phyloP scores from a whole-genome alignment of 345 rosid species.

The Salix koriyanagi region DNA sequence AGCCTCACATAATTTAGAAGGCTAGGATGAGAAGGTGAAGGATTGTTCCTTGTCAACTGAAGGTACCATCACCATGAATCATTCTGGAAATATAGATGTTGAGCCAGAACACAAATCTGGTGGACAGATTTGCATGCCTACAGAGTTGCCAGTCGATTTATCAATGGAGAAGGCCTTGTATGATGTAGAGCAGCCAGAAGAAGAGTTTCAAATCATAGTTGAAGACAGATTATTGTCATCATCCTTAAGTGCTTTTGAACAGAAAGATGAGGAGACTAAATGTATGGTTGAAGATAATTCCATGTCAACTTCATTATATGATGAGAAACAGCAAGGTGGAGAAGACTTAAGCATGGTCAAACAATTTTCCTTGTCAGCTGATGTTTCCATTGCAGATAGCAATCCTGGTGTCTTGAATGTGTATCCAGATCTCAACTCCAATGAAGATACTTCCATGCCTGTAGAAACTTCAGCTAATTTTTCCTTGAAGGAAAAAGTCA shows the following conservation, averaged over 20 bases:
- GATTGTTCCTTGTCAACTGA: constrained; percentile 20
- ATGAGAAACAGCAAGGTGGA: constrained; percentile 26
- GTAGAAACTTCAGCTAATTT: constrained; percentile 22
- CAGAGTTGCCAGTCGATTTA: background rate
- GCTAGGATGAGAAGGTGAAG: constrained; percentile 30
- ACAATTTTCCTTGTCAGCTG: constrained; percentile 18
- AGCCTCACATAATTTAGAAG: constrained; percentile 28
- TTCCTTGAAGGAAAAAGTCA: constrained; percentile 10
- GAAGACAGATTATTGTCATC: background rate
- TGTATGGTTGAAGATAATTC: constrained; percentile 8
- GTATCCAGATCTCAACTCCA: constrained; percentile 18
- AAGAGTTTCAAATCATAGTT: background rate
- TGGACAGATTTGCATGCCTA: constrained; percentile 9
- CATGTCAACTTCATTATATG: background rate
- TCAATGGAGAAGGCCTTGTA: background rate
- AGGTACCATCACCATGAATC: background rate
- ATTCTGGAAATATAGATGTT: background rate
- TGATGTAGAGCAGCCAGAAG: constrained; percentile 5
- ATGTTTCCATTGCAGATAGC: constrained; percentile 13
- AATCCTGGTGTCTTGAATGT: constrained; percentile 15
- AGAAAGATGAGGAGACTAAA: constrained; percentile 5
- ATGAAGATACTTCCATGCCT: constrained; percentile 13
- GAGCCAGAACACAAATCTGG: background rate
- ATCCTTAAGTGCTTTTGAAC: background rate
- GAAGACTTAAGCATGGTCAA: constrained; percentile 19